Base-by-base conservation (phyloP, 176 grass and related monocot species). In the Zoysia pacifica region DNA sequence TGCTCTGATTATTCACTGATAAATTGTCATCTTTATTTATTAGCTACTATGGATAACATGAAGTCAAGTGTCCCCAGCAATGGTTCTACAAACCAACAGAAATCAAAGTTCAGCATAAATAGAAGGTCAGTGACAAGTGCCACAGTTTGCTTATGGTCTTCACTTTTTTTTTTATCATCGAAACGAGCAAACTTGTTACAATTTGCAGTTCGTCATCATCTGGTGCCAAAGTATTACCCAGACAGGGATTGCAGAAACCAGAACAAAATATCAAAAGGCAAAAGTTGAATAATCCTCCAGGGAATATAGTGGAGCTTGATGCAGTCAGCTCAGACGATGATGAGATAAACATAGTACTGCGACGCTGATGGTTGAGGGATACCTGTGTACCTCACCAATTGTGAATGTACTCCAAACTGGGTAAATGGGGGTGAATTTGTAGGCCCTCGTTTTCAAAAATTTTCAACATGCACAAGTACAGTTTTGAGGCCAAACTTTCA, bases 271-370 rank as follows among this genome's bases (percentile, higher is more conserved):
- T 52, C 37, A 98, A 98, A 69, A 84, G 76, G 68, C 84, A 66
- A 54, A 94, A 89, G 74, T 7, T 67, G 16, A 67, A 84, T 61
- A 74, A 85, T 83, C 67, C 83, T 62, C 56, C 90, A 3, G 55
- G 69, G 84, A 94, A 93, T 41, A 75, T 65, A 2, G 80, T 94
- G 67, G 92, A 94, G 81, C 86, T 98, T 48, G 95, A 98, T 9
- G 67, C 78, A 16, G 90, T 87, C 37, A 98, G 92, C 70, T 98
- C 90, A 28, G 95, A 94, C n/a, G 92, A 98, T 28, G 95, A 98
- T 37, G 95, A 98, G 78, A 69, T 89, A 7, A 81, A 49, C 80
- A 72, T 89, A 76, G 77, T 77, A 48, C 14, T 85, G 9, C 72
- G 66, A 60, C 42, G 78, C 38, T 82, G 78, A 91, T 74, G 47